Base-by-base conservation (phyloP, 1,284 basidiomycete genomes). In the Ganoderma resinaceum region DNA sequence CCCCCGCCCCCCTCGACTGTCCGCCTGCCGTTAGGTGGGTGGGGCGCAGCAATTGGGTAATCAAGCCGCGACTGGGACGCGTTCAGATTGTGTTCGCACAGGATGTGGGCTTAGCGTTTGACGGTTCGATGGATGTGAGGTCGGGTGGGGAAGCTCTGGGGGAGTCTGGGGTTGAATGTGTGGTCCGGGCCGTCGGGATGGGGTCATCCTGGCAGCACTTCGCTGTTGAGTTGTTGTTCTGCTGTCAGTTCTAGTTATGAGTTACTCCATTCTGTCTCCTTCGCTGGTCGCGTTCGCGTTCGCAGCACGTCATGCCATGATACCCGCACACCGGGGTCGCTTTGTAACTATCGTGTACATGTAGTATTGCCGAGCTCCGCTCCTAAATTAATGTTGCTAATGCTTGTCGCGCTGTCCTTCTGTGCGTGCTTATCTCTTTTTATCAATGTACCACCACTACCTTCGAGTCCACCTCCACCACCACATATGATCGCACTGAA, bases 321-420 rank as follows among this genome's bases (percentile, higher is more conserved):
- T 63, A 62, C 61, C 66, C 61, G 66, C 43, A 63, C 59, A 26
- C 26, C 52, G 49, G 63, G 67, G 63, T 61, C 53, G 29, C 5
- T 62, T 55, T 46, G 59, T 64, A 61, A 62, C 60, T 46, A 64
- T 64, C 65, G 66, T 72, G 71, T 72, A 72, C 71, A 68, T 72
- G 68, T 72, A 72, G 70, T 72, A 69, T 66, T 70, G 68, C 71
- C 71, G 68, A 64, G 66, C 65, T 68, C 61, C 66, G 68, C 57
- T 66, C 66, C 68, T 72, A 72, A 72, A 65, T 72, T 72, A 72
- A 72, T 72, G 66, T 37, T 55, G 62, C 65, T 72, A 72, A 72
- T 72, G 71, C 38, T 53, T 43, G 46, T 61, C 58, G 55, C 37
- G 63, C 31, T 60, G 57, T 59, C 63, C n/a, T 63, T 29, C 42